phyloP scores from a whole-genome alignment of 2,329 filamentous ascomycete species.

The Pleomassaria siparia region DNA sequence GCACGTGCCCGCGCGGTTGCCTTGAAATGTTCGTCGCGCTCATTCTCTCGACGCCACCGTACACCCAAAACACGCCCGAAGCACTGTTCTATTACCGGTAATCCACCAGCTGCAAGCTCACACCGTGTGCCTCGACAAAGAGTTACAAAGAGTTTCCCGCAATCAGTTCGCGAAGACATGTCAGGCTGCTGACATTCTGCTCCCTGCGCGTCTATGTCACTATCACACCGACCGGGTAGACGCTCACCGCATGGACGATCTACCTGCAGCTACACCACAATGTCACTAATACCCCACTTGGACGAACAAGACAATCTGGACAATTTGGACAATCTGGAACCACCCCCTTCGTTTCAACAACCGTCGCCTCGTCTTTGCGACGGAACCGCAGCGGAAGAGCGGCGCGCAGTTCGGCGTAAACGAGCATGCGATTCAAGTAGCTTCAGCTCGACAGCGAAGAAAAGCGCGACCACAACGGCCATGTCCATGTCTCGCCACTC shows the following conservation, averaged over 20 bases:
- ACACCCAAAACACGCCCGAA: neutral
- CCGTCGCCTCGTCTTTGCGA: neutral
- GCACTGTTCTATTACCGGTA: too few species aligned
- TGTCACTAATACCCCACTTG: constrained; percentile 4
- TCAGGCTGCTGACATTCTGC: neutral
- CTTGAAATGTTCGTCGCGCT: neutral
- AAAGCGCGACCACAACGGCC: neutral
- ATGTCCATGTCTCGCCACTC: neutral
- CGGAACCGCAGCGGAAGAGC: neutral
- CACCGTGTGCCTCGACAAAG: neutral
- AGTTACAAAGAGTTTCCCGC: neutral
- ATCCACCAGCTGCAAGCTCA: neutral
- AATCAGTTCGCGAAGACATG: neutral
- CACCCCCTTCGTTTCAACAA: constrained; percentile 8
- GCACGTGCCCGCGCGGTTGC: neutral
- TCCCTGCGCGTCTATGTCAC: constrained; percentile 2
- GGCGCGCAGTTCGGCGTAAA: neutral
- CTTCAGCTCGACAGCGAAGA: too few species aligned
- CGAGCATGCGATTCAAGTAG: neutral
- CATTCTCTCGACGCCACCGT: neutral
- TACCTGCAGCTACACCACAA: neutral
- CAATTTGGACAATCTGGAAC: constrained; percentile 8
- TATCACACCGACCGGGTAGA: constrained; percentile 2
- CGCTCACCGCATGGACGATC: constrained; percentile 5
- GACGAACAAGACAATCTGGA: too few species aligned